Evolutionary conservation across 75 land plant species (phyloP).

Genomic region (Ceratopteris richardii): DNA sequence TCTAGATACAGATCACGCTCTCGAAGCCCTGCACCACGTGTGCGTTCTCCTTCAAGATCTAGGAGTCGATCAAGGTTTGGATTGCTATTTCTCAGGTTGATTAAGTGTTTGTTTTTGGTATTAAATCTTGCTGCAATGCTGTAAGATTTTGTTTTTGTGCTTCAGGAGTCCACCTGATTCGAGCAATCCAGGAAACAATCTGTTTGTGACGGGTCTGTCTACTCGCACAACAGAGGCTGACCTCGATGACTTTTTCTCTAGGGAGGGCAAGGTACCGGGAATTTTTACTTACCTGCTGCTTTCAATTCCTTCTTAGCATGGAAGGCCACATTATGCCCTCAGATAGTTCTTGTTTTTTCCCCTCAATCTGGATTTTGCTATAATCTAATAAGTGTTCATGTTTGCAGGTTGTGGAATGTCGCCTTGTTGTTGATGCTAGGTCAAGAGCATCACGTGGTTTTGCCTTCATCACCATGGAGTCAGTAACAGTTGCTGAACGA

Average conservation of each 20-base stretch:
- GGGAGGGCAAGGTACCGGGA: constrained; percentile 63
- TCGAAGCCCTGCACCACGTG: not conserved
- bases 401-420: constrained; percentile 60
- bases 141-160: not conserved
- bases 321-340: not conserved
- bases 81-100: not conserved
- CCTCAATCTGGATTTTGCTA: no score
- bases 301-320: not conserved
- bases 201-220: constrained; percentile 75
- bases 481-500: constrained; percentile 70
- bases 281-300: not conserved
- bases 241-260: constrained; percentile 60
- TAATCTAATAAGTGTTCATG: no score
- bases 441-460: constrained; percentile 88
- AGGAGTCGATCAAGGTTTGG: not conserved
- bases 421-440: constrained; percentile 80
- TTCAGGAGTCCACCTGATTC: constrained; percentile 14
- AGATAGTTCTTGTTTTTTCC: no score
- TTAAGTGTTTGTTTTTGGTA: not conserved
- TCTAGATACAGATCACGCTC: not conserved
- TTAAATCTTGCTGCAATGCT: not conserved
- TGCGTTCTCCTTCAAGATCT: not conserved
- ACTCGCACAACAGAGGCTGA: constrained; percentile 62
- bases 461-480: constrained; percentile 87
- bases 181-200: constrained; percentile 65